Conservation (phyloP, 371 early-diverging fungal species). For the Basidiobolus heterosporus region DNA sequence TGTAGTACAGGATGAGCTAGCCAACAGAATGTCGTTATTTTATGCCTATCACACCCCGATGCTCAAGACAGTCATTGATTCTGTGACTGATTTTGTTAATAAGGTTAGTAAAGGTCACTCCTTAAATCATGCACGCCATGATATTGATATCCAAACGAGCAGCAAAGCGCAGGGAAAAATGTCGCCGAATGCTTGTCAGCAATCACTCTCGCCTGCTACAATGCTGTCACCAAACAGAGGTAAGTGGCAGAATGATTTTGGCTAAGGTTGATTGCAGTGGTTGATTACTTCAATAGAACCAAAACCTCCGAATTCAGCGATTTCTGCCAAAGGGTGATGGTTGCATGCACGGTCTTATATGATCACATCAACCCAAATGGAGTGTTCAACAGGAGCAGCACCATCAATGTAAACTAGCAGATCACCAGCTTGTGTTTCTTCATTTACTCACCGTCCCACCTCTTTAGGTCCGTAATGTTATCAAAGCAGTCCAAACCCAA, state of each 20-base stretch:
- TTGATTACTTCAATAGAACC: slow-evolving; percentile 10
- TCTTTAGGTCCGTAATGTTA: slow-evolving; percentile 35
- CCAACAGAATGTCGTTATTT: slow-evolving; percentile 84
- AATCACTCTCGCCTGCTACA: slow-evolving; percentile 47
- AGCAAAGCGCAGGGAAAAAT: slow-evolving; percentile 25
- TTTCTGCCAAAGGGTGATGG: slow-evolving; percentile 70
- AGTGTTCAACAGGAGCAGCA: slow-evolving; percentile 21
- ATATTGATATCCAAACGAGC: background rate
- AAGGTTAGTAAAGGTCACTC: too few species aligned
- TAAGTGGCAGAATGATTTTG: slow-evolving; percentile 7
- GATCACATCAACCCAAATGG: slow-evolving; percentile 76
- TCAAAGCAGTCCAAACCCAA: slow-evolving; percentile 50
- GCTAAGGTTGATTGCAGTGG: slow-evolving; percentile 12
- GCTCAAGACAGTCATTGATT: slow-evolving; percentile 67
- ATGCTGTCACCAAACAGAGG: slow-evolving; percentile 41
- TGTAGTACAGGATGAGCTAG: slow-evolving; percentile 51
- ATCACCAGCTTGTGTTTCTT: background rate
- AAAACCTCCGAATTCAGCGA: slow-evolving; percentile 23
- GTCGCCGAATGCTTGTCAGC: slow-evolving; percentile 46
- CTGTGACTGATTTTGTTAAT: slow-evolving; percentile 27
- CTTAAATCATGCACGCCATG: too few species aligned
- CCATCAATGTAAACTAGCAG: too few species aligned
- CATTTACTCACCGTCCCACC: background rate
- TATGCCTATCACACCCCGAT: slow-evolving; percentile 88
- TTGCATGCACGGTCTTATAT: slow-evolving; percentile 70